A percentile compares a stretch with the other conserved stretches of the same genome.
These are phyloP conservation scores for Albifimbria verrucaria DNA, from an alignment of 2,329 filamentous ascomycete species.

Conservation along the genomic window DNA sequence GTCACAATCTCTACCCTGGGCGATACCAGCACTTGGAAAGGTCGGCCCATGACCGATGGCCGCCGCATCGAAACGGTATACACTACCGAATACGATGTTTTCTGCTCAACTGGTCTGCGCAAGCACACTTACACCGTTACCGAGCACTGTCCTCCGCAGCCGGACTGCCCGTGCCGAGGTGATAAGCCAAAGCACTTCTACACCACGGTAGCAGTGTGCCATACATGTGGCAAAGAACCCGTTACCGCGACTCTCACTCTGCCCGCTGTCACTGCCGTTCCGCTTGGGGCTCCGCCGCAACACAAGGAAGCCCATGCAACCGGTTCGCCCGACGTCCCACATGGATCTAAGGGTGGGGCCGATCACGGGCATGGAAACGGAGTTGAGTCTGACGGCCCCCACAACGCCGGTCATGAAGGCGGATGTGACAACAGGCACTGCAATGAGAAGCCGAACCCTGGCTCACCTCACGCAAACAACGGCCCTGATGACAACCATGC, in stretches of 20 bases:
- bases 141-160: constrained; percentile 1
- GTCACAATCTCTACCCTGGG: not conserved
- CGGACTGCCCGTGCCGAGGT: not conserved
- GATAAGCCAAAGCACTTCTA: constrained; percentile 1
- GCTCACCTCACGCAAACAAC: not conserved
- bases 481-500: not conserved
- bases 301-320: not conserved
- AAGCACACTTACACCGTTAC: constrained; percentile 3
- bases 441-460: not conserved
- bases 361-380: not conserved
- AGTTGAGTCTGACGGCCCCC: too few relatives aligned
- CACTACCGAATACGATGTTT: not conserved
- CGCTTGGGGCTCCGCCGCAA: not conserved
- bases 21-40: not conserved
- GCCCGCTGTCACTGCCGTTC: not conserved
- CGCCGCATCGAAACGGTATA: not conserved
- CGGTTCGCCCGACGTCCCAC: not conserved
- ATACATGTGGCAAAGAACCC: not conserved
- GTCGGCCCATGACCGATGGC: not conserved
- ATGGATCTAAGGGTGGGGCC: not conserved
- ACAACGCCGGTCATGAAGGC: not conserved
- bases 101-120: constrained; percentile 1
- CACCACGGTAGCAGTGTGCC: not conserved
- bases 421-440: too few relatives aligned
- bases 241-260: constrained; percentile 1